A percentile compares a stretch with the other conserved stretches of the same genome.
Evolutionary conservation across 306 rosid species (phyloP).

Genomic region (Inga laurina): DNA sequence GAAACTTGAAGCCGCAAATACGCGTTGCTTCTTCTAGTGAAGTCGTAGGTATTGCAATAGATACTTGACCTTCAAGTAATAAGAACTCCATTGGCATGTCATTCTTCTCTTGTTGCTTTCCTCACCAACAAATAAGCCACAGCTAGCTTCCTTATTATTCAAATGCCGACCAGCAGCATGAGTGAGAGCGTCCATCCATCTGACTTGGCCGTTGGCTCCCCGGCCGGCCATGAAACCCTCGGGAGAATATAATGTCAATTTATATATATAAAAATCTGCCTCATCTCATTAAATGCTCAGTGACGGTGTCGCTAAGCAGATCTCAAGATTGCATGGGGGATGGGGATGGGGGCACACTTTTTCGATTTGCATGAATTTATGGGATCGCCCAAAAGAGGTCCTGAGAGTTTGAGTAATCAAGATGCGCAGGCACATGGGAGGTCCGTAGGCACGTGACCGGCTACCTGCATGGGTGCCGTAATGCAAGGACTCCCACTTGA

Average conservation of each 20-base stretch:
- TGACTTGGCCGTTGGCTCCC: background rate
- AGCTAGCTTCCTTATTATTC: background rate
- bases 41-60: too few relatives aligned
- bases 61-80: background rate
- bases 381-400: background rate
- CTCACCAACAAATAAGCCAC: background rate
- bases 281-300: background rate
- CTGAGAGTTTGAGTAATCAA: background rate
- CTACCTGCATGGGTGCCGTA: slow-evolving; percentile 39
- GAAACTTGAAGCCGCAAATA: background rate
- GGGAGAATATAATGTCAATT: background rate
- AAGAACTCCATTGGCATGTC: background rate
- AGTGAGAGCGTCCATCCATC: too few relatives aligned
- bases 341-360: background rate
- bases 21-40: background rate
- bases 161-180: background rate
- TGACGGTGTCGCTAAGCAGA: background rate
- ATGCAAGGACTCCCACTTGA: background rate
- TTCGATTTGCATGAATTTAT: background rate
- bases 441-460: slow-evolving; percentile 51
- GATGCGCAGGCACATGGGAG: background rate
- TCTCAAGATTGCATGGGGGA: background rate
- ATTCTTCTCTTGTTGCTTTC: background rate
- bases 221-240: too few relatives aligned
- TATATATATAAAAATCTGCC: too few relatives aligned